A percentile compares a stretch with the other conserved stretches of the same genome.
phyloP scores from a whole-genome alignment of 1,139 yeast genomes.

The Blastobotrys raffinosifermentans region DNA sequence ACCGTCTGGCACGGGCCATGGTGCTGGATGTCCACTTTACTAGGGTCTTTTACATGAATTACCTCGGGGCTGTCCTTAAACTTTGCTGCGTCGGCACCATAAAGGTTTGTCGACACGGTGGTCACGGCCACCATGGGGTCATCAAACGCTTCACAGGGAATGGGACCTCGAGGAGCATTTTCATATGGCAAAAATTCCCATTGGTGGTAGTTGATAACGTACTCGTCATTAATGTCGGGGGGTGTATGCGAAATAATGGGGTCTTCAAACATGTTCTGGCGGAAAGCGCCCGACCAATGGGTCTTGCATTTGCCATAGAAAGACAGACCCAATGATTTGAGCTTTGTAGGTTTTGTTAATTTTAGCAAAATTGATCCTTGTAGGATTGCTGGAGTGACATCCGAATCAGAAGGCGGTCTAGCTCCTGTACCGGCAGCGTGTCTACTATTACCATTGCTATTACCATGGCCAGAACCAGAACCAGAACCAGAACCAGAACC shows the following conservation, averaged over 20 bases:
- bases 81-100: slow-evolving; percentile 32
- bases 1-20: slow-evolving; percentile 15
- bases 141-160: slow-evolving; percentile 15
- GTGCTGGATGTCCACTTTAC: slow-evolving; percentile 13
- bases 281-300: slow-evolving; percentile 57
- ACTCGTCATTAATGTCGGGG: slow-evolving; percentile 31
- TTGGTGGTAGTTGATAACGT: slow-evolving; percentile 30
- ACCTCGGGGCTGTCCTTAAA: slow-evolving; percentile 19
- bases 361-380: slow-evolving; percentile 75
- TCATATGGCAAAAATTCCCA: slow-evolving; percentile 32
- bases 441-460: slow-evolving; percentile 1
- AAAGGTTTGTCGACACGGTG: slow-evolving; percentile 28
- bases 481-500: not conserved
- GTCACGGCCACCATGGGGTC: slow-evolving; percentile 18
- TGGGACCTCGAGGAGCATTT: slow-evolving; percentile 1
- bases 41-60: slow-evolving; percentile 17
- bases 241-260: slow-evolving; percentile 17
- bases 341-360: slow-evolving; percentile 63
- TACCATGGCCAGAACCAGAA: not conserved
- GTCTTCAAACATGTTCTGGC: slow-evolving; percentile 17
- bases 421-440: slow-evolving; percentile 1
- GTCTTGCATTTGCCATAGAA: slow-evolving; percentile 69
- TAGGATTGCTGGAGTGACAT: slow-evolving; percentile 65
- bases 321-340: slow-evolving; percentile 54
- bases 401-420: slow-evolving; percentile 20